Percentiles rank a stretch among this genome's conserved stretches.
These are phyloP conservation scores for Rhynchospora pubera DNA, from an alignment of 176 grass and related monocot species.

Conservation along the genomic window DNA sequence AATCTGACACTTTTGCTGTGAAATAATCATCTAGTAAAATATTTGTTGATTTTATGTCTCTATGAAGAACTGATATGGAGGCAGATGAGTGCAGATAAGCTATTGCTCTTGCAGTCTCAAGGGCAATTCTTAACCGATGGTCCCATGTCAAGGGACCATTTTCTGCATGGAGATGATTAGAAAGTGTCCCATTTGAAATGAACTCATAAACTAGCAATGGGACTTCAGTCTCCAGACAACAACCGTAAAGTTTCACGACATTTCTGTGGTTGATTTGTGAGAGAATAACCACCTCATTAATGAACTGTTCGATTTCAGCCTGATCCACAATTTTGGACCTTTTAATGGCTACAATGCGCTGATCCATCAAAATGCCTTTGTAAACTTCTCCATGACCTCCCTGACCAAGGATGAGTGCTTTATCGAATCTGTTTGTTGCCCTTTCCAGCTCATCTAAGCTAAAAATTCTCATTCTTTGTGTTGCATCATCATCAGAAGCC, in stretches of 20 bases:
- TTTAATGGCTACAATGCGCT: constrained; percentile 44
- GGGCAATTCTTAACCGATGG: constrained; percentile 32
- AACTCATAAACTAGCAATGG: too few species aligned
- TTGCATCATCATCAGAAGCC: constrained; percentile 30
- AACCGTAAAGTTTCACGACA: too few species aligned
- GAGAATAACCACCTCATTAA: constrained; percentile 56
- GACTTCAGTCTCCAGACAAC: too few species aligned
- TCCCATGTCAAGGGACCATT: constrained; percentile 26
- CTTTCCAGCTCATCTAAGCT: too few species aligned
- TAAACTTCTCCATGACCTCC: constrained; percentile 23
- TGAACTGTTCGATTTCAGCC: constrained; percentile 42
- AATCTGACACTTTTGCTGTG: neutral
- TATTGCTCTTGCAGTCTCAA: constrained; percentile 34
- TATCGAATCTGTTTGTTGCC: too few species aligned
- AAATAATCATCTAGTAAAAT: constrained; percentile 35
- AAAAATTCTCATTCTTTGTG: constrained; percentile 19
- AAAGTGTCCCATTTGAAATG: too few species aligned
- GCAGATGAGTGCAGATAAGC: too few species aligned
- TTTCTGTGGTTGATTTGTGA: constrained; percentile 47
- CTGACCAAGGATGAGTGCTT: too few species aligned
- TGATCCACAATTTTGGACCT: constrained; percentile 39
- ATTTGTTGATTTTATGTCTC: constrained; percentile 46
- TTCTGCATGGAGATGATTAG: constrained; percentile 21
- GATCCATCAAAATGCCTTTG: constrained; percentile 40
- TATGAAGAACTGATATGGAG: constrained; percentile 38